Conservation (phyloP, 2,329 filamentous ascomycete genomes). For the Botrytis medusae region DNA sequence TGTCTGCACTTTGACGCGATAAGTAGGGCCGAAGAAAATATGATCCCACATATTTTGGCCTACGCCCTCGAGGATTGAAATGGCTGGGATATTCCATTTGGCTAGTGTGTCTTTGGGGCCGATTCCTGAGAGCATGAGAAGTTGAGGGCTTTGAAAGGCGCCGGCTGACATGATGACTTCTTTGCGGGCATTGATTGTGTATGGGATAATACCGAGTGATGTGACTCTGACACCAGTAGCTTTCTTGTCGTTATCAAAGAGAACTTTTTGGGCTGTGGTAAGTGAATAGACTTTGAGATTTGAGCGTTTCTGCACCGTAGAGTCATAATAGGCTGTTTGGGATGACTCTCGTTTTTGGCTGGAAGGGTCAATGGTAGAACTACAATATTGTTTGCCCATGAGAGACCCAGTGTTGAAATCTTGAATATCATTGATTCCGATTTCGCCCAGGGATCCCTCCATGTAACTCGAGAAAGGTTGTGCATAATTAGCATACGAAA, state of each 20-base stretch:
- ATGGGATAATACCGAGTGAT: slow-evolving; percentile 7
- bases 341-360: not conserved
- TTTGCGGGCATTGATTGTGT: slow-evolving; percentile 28
- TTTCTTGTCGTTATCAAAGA: slow-evolving; percentile 41
- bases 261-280: slow-evolving; percentile 47
- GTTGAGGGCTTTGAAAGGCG: slow-evolving; percentile 49
- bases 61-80: slow-evolving; percentile 50
- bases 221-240: slow-evolving; percentile 5
- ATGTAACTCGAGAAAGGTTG: slow-evolving; percentile 39
- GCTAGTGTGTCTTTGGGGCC: slow-evolving; percentile 46
- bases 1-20: slow-evolving; percentile 1
- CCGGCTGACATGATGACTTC: slow-evolving; percentile 49
- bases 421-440: slow-evolving; percentile 33
- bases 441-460: slow-evolving; percentile 43
- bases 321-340: slow-evolving; percentile 9
- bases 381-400: slow-evolving; percentile 10
- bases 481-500: slow-evolving; percentile 45
- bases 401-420: slow-evolving; percentile 10
- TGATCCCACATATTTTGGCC: slow-evolving; percentile 49
- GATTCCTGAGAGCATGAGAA: slow-evolving; percentile 51
- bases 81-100: slow-evolving; percentile 46
- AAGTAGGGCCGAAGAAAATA: slow-evolving; percentile 5
- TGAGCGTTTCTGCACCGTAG: not conserved
- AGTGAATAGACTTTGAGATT: slow-evolving; percentile 44
- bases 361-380: slow-evolving; percentile 9